Base-by-base conservation (phyloP, 2,329 filamentous ascomycete genomes). In the Periconia digitata region DNA sequence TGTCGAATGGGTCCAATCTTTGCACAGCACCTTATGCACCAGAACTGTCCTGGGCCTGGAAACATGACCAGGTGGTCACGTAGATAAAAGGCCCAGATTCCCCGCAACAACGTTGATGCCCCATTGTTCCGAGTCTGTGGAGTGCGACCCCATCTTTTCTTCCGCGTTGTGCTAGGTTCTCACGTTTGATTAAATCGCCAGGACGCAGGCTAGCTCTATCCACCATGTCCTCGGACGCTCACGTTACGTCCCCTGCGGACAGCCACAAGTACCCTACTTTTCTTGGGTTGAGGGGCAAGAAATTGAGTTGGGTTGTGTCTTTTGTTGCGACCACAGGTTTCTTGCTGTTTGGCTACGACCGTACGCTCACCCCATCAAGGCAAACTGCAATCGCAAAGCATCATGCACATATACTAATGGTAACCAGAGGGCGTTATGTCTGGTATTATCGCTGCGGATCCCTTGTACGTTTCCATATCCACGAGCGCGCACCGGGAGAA, bases 401-500 rank as follows among this genome's bases (percentile, higher is more conserved):
- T n/a, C n/a, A n/a, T n/a, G n/a, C n/a, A n/a, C n/a, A n/a, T n/a
- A n/a, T n/a, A n/a, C n/a, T n/a, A n/a, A n/a, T n/a, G n/a, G n/a
- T n/a, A n/a, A n/a, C n/a, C n/a, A n/a, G n/a, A 69, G 59, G 67
- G 67, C 44, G 67, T 70, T 46, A 70, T 70, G 67, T 65, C 63
- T 18, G 67, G 67, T 21, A 70, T 70, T 42, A 70, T 70, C 16
- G 62, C 62, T 1, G 65, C 65, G n/a, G n/a, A n/a, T n/a, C n/a
- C n/a, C n/a, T n/a, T n/a, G n/a, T n/a, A n/a, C n/a, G n/a, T n/a
- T n/a, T n/a, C n/a, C n/a, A n/a, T n/a, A n/a, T n/a, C n/a, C n/a
- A n/a, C n/a, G n/a, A n/a, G n/a, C n/a, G n/a, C n/a, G n/a, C n/a
- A n/a, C n/a, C n/a, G n/a, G n/a, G n/a, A n/a, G n/a, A n/a, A n/a